Base-by-base conservation (phyloP, 768 basidiomycete species). In the Solioccasus polychromus region DNA sequence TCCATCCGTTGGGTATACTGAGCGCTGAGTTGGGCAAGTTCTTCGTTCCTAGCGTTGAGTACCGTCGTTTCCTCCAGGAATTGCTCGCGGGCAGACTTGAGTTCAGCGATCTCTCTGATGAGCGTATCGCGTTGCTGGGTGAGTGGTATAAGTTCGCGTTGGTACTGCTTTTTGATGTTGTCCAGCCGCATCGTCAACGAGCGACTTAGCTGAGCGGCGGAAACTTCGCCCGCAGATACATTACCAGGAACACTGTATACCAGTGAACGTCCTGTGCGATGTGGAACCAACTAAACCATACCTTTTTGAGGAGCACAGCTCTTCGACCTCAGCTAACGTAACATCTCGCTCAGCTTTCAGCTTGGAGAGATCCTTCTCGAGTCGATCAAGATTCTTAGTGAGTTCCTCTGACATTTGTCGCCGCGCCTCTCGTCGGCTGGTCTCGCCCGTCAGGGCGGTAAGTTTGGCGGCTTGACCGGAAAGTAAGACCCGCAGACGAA, bases 11-110 rank as follows among this genome's bases (percentile, higher is more conserved):
- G 82, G 9, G 81, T 69, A 51, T 94, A 89, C 25, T 91, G 86
- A 5, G 85, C 77, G 53, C 88, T 88, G 35, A 97, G 78, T 63
- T 92, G 88, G 1, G 88, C 87, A 6, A 99, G 76, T 62, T 94
- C 90, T 57, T 94, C 92, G 68, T 98, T 98, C 38, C 92, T 82
- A 6, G 83, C 84, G 61, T 91, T 92, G 39, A 99, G 77, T 18
- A 85, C 84, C 0, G 92, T 86, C 1, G 92, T 89, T 70, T 99
- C 96, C 59, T 95, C 94, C 31, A 94, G 69, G 67, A 88, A 87
- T 32, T 85, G 78, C 53, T 96, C 92, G 25, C 91, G 81, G 1
- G 88, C 82, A 14, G 88, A 85, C 60, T 83, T 84, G 39, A 99
- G 82, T 57, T 98, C 94, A 3, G 75, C 71, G 44, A 97, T 83